phyloP scores from a whole-genome alignment of 306 rosid genomes.

The Malus sylvestris region DNA sequence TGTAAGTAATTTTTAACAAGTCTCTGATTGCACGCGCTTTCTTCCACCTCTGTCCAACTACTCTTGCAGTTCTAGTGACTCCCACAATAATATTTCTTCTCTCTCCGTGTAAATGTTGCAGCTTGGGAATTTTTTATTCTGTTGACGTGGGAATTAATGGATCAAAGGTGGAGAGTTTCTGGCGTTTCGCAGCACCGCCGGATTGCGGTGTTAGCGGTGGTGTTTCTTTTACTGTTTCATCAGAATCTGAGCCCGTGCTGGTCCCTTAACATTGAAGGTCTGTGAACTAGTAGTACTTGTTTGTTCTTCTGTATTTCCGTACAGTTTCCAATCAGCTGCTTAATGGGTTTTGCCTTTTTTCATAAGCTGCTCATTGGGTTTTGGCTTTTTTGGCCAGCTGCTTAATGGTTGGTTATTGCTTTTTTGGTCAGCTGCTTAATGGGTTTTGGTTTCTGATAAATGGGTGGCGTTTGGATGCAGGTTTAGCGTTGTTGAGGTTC shows the following conservation, averaged over 20 bases:
- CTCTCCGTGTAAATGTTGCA: not conserved
- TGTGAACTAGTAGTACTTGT: not conserved
- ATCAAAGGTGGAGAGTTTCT: slow-evolving; percentile 31
- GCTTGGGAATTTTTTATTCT: not conserved
- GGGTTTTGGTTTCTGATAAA: not conserved
- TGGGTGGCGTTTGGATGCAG: slow-evolving; percentile 39
- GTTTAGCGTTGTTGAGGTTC: slow-evolving; percentile 47
- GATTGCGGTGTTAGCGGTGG: slow-evolving; percentile 12
- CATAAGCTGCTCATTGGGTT: not conserved
- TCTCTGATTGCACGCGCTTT: slow-evolving; percentile 42
- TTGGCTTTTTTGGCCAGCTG: not conserved
- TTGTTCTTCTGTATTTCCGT: not conserved
- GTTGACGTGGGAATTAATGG: slow-evolving; percentile 20
- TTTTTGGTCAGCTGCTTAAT: not conserved
- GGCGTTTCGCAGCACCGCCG: slow-evolving; percentile 16
- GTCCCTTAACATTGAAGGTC: slow-evolving; percentile 46
- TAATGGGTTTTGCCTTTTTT: not conserved
- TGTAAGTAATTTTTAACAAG: not conserved
- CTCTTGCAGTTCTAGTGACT: not conserved
- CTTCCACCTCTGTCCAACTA: slow-evolving; percentile 11
- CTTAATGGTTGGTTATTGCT: not conserved
- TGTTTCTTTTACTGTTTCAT: slow-evolving; percentile 17
- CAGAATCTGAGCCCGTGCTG: slow-evolving; percentile 26
- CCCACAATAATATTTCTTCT: not conserved
- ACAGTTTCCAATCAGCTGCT: not conserved